Evolutionary conservation across 2,329 filamentous ascomycete genomes (phyloP), one percentile per base, ranked within the genome.

Genomic region (Aureobasidium sp.): DNA sequence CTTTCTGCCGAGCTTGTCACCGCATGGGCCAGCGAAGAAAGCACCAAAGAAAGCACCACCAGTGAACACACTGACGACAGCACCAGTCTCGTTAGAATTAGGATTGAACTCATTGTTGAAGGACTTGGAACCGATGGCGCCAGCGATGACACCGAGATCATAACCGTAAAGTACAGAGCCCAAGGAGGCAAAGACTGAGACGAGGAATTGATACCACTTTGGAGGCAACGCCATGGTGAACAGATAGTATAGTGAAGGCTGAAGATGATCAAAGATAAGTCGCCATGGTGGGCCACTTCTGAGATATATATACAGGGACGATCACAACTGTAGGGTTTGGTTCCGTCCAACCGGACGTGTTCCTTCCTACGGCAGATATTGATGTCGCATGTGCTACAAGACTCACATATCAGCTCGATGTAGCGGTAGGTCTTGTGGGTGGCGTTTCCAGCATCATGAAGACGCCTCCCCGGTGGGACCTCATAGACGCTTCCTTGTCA

Each of bases 21-120:
- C 85, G 39, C 76, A 68, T 1, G 83, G 80, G 64, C 89, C 89
- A 42, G 85, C 88, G 39, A 84, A 75, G 36, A 77, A 77, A 29
- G 88, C 85, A 9, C 88, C 88, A 66, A 88, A 82, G 75, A 90
- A 90, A 25, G 88, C 88, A 48, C 89, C 85, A 6, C 44, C 56
- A 31, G 56, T 59, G 22, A 59, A 59, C 2, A 59, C 44, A 29
- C 29, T 29, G 34, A 59, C 56, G 25, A 55, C 61, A 12, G 61
- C 49, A 47, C 42, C 51, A 27, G 66, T 71, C 60, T 79, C 74
- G 65, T 75, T 70, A 9, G 70, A 64, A 34, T 64, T 71, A 0
- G 78, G 75, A 0, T 74, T 69, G 70, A 80, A 80, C 15, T 71
- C 70, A 55, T 63, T 49, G 1, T 67, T 69, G 69, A 81, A 80